Base-by-base conservation (phyloP, 2,329 filamentous ascomycete genomes). In the Fusarium coicis region DNA sequence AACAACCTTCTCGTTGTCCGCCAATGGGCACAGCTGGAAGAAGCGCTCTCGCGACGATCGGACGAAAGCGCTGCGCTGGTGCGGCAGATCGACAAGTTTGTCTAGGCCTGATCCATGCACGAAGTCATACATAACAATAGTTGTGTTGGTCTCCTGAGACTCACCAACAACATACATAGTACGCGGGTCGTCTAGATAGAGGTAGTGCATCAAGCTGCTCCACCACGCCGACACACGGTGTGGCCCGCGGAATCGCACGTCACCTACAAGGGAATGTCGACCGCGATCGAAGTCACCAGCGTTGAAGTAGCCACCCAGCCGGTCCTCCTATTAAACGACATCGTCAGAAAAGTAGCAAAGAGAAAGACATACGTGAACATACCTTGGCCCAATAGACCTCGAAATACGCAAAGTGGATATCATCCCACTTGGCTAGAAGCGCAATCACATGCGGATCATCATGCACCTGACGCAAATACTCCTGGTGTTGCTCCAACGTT, bases 301-400 rank as follows among this genome's bases (percentile, higher is more conserved):
- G 43, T 83, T 81, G 80, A 89, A 90, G 81, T 89, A 89, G 21
- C 85, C 85, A 61, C 88, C 87, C 4, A 90, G 84, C 28, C 84
- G 84, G 73, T 89, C 87, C 81, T 90, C 88, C 84, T 88, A 61
- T 60, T 18, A 19, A 18, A 32, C 26, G 21, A 23, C 37, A 10
- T 28, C 37, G 55, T 63, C 28, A 72, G 68, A 56, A 49, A 36
- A 18, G 10, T 12, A 39, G 32, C n/a, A 26, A 46, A 26, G 49
- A 28, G 37, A 18, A 55, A 21, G 28, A 28, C 12, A n/a, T 12
- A 18, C 37, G 43, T 19, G 18, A 42, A 63, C 81, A 68, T 78
- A 86, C 86, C 84, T 88, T 88, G 74, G 90, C 91, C 92, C 92
- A 95, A 80, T 95, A 95, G 4, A 95, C 85, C 80, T 96, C 93